These are phyloP conservation scores for Termitomyces sp. DNA, from an alignment of 768 basidiomycete species.

Conservation along the genomic window DNA sequence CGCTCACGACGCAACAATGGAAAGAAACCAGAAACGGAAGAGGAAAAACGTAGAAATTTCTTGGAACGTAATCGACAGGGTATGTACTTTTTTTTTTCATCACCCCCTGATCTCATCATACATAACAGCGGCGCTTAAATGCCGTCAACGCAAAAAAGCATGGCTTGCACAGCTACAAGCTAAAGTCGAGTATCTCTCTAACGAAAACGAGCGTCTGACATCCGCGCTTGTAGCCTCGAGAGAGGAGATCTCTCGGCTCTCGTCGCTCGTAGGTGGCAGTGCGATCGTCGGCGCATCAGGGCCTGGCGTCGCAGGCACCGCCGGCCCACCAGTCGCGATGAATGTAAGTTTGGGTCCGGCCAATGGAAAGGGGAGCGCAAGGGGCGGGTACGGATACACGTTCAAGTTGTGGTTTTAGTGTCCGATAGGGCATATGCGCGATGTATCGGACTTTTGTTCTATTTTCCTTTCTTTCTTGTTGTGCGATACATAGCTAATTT, in stretches of 20 bases:
- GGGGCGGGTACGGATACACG: conserved; percentile 1
- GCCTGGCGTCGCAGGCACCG: conserved; percentile 20
- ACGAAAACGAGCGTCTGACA: conserved; percentile 93
- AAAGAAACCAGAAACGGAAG: conserved; percentile 94
- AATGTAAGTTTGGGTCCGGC: conserved; percentile 1
- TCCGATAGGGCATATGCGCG: no score
- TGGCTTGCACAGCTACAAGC: conserved; percentile 92
- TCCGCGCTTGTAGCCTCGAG: conserved; percentile 82
- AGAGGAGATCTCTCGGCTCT: conserved; percentile 88
- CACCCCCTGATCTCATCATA: background rate
- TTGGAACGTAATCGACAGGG: conserved; percentile 97
- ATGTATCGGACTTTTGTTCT: no score
- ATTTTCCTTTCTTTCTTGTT: no score
- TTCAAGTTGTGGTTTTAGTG: no score
- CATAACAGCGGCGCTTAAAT: conserved; percentile 94
- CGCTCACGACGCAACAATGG: conserved; percentile 18
- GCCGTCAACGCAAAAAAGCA: conserved; percentile 98
- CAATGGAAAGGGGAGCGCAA: background rate
- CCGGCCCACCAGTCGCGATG: conserved; percentile 1
- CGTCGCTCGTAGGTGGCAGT: conserved; percentile 64
- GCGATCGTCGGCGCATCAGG: conserved; percentile 44
- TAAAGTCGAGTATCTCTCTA: conserved; percentile 88
- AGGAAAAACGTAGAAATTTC: conserved; percentile 96
- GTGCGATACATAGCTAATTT: no score
- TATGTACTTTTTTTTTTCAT: conserved; percentile 25